These are phyloP conservation scores for Rhizopus sp. DNA, from an alignment of 371 early-diverging fungal genomes.

Conservation along the genomic window DNA sequence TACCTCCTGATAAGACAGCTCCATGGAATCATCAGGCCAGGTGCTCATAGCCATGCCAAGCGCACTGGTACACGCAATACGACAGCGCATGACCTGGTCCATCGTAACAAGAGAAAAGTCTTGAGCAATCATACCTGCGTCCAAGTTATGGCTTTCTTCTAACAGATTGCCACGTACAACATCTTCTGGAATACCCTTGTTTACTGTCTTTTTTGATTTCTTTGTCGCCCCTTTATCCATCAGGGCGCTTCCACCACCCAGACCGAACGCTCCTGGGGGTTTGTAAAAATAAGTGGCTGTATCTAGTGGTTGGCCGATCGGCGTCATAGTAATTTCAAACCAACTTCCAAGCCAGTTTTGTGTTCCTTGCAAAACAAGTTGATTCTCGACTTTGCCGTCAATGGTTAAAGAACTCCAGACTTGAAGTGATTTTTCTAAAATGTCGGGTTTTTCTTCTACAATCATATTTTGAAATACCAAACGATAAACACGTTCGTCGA, in stretches of 20 bases:
- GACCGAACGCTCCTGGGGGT: constrained; percentile 53
- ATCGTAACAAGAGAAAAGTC: constrained; percentile 83
- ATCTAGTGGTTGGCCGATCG: constrained; percentile 82
- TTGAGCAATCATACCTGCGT: constrained; percentile 89
- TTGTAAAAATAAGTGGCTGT: constrained; percentile 60
- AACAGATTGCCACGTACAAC: constrained; percentile 3
- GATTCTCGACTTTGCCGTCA: constrained; percentile 34
- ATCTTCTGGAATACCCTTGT: constrained; percentile 17
- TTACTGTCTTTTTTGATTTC: constrained; percentile 23
- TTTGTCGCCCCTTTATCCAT: constrained; percentile 19
- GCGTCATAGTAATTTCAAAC: constrained; percentile 68
- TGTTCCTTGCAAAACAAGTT: constrained; percentile 40
- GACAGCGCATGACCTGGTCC: constrained; percentile 80
- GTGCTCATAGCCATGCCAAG: constrained; percentile 76
- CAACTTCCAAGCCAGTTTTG: constrained; percentile 53
- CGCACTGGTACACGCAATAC: constrained; percentile 77
- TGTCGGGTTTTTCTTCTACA: constrained; percentile 78
- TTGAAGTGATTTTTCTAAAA: constrained; percentile 63
- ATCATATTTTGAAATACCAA: constrained; percentile 90
- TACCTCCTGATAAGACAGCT: constrained; percentile 51
- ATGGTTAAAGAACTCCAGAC: constrained; percentile 73
- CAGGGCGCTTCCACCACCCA: constrained; percentile 28
- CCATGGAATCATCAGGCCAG: constrained; percentile 66
- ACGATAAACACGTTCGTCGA: constrained; percentile 73
- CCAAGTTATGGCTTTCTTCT: constrained; percentile 69